Evolutionary conservation across 768 basidiomycete genomes (phyloP).

Genomic region (Russula lepida): DNA sequence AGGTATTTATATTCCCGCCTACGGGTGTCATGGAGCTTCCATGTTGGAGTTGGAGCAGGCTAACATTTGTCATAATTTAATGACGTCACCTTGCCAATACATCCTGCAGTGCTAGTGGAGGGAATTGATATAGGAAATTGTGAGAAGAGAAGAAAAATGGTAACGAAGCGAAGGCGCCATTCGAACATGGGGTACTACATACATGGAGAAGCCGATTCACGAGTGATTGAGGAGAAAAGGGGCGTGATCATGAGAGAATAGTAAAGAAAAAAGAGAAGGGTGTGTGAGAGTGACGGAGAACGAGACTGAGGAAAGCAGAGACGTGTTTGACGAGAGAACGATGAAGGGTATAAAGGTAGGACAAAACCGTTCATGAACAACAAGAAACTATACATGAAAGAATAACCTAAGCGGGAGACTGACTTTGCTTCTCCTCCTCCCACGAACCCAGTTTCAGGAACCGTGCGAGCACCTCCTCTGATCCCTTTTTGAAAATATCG

Average conservation of each 20-base stretch:
- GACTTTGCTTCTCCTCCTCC: slow-evolving; percentile 41
- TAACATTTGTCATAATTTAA: background rate
- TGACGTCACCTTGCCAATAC: slow-evolving; percentile 1
- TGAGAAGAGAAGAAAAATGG: background rate
- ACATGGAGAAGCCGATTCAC: slow-evolving; percentile 1
- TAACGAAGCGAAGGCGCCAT: background rate
- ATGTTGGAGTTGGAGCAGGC: background rate
- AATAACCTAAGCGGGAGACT: slow-evolving; percentile 18
- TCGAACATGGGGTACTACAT: slow-evolving; percentile 7
- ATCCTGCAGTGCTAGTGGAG: background rate
- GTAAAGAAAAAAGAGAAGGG: background rate
- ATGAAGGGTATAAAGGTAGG: slow-evolving; percentile 19
- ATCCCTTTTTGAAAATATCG: slow-evolving; percentile 78
- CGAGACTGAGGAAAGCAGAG: background rate
- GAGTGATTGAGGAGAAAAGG: background rate
- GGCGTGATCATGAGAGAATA: background rate
- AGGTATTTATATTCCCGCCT: background rate
- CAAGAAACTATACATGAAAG: slow-evolving; percentile 10
- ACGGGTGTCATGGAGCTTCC: background rate
- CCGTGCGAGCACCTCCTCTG: slow-evolving; percentile 77
- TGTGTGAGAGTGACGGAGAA: background rate
- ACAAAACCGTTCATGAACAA: background rate
- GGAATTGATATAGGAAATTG: background rate
- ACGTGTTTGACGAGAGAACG: background rate
- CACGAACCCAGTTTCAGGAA: slow-evolving; percentile 75